Percentiles rank a stretch among this genome's conserved stretches.
These are phyloP conservation scores for Termitomyces sp. DNA, from an alignment of 768 basidiomycete genomes.

Conservation along the genomic window DNA sequence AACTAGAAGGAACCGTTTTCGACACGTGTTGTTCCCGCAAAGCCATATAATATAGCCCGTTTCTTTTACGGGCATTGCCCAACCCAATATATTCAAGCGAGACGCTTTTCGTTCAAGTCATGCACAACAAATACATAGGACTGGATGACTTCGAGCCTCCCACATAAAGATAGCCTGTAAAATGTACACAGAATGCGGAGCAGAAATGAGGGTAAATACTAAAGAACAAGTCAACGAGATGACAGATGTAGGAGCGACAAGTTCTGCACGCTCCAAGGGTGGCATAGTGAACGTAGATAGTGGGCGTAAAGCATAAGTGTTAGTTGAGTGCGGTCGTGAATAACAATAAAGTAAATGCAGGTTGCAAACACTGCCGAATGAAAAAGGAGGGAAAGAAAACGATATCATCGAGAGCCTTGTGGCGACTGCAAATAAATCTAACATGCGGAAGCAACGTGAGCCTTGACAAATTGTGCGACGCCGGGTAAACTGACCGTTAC, in stretches of 20 bases:
- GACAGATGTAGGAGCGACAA: conserved; percentile 10
- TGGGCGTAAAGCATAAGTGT: conserved; percentile 20
- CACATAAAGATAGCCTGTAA: conserved; percentile 21
- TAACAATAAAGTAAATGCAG: conserved; percentile 9
- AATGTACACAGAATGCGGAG: conserved; percentile 17
- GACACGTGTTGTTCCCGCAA: too few relatives aligned
- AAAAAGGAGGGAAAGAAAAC: not conserved
- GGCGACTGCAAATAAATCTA: conserved; percentile 8
- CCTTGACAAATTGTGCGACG: not conserved
- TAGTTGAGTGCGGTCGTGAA: conserved; percentile 14
- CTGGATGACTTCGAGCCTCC: conserved; percentile 29
- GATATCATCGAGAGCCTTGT: conserved; percentile 22
- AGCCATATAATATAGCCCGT: too few relatives aligned
- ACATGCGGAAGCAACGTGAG: not conserved
- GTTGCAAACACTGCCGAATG: not conserved
- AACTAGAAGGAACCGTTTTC: too few relatives aligned
- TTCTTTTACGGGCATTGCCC: too few relatives aligned
- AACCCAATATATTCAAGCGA: not conserved
- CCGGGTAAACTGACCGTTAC: conserved; percentile 30
- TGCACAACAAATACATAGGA: conserved; percentile 31
- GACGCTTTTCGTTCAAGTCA: conserved; percentile 15
- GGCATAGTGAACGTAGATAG: conserved; percentile 23
- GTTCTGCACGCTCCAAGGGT: conserved; percentile 10
- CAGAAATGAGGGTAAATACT: conserved; percentile 4
- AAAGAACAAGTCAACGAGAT: conserved; percentile 3